Percentiles rank a stretch among this genome's conserved stretches.
These are phyloP conservation scores for Blepharisma stoltei DNA, from an alignment of 73 alveolate genomes.

Conservation along the genomic window DNA sequence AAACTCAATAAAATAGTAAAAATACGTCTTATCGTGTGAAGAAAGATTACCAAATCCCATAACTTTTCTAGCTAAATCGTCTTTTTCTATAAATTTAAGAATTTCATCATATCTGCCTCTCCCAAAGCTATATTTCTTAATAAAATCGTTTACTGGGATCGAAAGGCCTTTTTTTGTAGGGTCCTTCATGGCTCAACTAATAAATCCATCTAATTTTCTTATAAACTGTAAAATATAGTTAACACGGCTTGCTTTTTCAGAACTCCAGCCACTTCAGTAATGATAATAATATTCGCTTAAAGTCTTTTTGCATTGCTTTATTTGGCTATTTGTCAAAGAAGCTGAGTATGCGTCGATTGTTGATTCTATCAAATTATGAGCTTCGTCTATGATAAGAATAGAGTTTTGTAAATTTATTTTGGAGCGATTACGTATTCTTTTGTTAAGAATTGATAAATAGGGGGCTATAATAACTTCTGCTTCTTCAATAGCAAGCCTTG, in stretches of 20 bases:
- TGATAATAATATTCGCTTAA: not conserved
- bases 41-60: too few relatives aligned
- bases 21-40: too few relatives aligned
- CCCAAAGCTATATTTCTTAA: not conserved
- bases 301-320: not conserved
- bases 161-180: not conserved
- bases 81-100: not conserved
- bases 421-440: slow-evolving; percentile 31
- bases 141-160: not conserved
- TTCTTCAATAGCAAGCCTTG: slow-evolving; percentile 39
- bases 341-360: not conserved
- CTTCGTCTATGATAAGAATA: slow-evolving; percentile 60
- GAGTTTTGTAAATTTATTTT: slow-evolving; percentile 43
- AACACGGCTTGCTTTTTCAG: not conserved
- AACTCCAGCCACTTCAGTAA: not conserved
- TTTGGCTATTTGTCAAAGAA: not conserved
- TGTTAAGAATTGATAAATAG: slow-evolving; percentile 53
- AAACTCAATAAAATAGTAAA: too few relatives aligned
- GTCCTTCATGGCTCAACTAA: not conserved
- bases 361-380: slow-evolving; percentile 47
- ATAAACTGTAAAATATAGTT: not conserved
- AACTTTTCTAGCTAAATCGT: slow-evolving; percentile 8
- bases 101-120: not conserved
- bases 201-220: not conserved
- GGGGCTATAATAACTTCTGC: slow-evolving; percentile 61